Evolutionary conservation across 805 yeast genomes (phyloP), one percentile per base, ranked within the genome.

Genomic region (Saccharomycopsis javanensis): DNA sequence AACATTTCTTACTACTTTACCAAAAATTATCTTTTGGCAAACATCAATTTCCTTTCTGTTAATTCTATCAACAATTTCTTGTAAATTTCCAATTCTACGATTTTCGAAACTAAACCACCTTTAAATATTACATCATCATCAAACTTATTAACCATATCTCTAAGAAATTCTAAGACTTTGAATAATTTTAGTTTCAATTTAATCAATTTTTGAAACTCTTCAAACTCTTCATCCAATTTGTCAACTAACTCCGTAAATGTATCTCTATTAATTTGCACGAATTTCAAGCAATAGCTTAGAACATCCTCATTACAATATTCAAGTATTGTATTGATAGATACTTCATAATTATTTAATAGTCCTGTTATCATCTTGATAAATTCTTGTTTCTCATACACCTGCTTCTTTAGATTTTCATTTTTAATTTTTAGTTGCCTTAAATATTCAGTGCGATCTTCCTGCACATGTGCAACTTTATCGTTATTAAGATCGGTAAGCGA

Each of bases 301-400:
- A 60, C 62, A 51, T 60, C 61, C 10, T 16, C 15, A 20, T 61
- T 42, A 23, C 51, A 35, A 28, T 28, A 42, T n/a, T 55, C 57
- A 8, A 60, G 46, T 11, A 60, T 50, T 23, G 61, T 50, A 51
- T 52, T 55, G 33, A 60, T 60, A 11, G 55, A 38, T 3, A 60
- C 28, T 33, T 60, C 62, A 51, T 58, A 60, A 33, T 60, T 58
- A 38, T 60, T 60, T 6, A 60, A 38, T 15, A 60, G 38, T 2
- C 42, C 30, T 2, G 56, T 45, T 20, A 60, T 51, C 15, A 37
- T 13, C 4, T 46, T 37, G 10, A 35, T 31, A 37, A 55, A 58
- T 10, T 27, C 27, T 25, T 50, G 45, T 28, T 54, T 53, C 15
- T 45, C 31, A 15, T n/a, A 30, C 2, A 60, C 51, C 15, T 54